Percentiles rank a stretch among this genome's conserved stretches.
Evolutionary conservation across 2,329 filamentous ascomycete genomes (phyloP).

Genomic region (Xylaria digitata): DNA sequence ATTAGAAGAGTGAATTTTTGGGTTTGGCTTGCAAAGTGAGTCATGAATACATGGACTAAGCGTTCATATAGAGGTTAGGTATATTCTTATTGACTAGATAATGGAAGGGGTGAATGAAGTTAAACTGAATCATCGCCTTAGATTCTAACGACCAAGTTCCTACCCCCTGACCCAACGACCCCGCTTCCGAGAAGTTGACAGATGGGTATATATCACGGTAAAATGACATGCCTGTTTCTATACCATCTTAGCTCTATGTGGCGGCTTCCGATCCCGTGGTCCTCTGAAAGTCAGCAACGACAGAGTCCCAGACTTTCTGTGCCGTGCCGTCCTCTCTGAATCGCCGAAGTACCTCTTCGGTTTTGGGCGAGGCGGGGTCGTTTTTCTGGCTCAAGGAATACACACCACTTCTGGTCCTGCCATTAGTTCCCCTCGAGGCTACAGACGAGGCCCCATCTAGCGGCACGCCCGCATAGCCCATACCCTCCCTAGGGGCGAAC

Average conservation of each 20-base stretch:
- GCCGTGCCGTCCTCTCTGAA: slow-evolving; percentile 50
- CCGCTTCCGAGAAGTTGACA: too few species aligned
- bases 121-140: too few species aligned
- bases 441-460: background rate
- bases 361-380: slow-evolving; percentile 31
- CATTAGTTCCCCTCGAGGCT: slow-evolving; percentile 14
- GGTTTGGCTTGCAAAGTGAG: too few species aligned
- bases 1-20: too few species aligned
- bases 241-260: background rate
- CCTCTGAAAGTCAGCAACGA: slow-evolving; percentile 23
- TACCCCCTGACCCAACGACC: too few species aligned
- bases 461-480: slow-evolving; percentile 1
- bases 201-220: too few species aligned
- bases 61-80: too few species aligned
- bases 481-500: slow-evolving; percentile 43
- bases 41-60: too few species aligned
- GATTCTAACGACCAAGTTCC: too few species aligned
- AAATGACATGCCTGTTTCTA: too few species aligned
- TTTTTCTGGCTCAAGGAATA: slow-evolving; percentile 24
- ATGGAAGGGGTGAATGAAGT: too few species aligned
- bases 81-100: too few species aligned
- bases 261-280: slow-evolving; percentile 19
- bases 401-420: slow-evolving; percentile 20
- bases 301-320: slow-evolving; percentile 47
- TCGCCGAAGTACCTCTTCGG: slow-evolving; percentile 45